Base-by-base conservation (phyloP, 2,329 filamentous ascomycete species). In the Coccinonectria pachysandricola region DNA sequence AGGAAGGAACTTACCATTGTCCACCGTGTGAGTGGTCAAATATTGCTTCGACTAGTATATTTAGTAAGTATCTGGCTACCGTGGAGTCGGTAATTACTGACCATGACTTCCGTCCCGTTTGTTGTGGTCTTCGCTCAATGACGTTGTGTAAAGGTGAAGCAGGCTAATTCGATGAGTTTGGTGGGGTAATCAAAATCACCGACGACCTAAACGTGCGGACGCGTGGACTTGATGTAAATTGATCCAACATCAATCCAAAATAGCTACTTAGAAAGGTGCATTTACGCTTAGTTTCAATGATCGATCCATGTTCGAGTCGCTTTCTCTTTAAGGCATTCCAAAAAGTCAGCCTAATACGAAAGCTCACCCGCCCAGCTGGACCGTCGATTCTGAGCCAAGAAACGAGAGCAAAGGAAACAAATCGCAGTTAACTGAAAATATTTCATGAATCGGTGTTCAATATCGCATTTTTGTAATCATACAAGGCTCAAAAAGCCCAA, bases 21-120 rank as follows among this genome's bases (percentile, higher is more conserved):
- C 82, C 54, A 94, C 74, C 21, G 86, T 88, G 56, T 94, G 84
- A 42, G 81, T 80, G 48, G 88, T 92, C 37, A 98, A 72, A 55
- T 95, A 98, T 78, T 96, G 91, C 64, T 96, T 96, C 30, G 91
- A 98, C 91, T 95, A 34, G 15, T 12, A n/a, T n/a, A n/a, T n/a
- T n/a, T n/a, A n/a, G n/a, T n/a, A n/a, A n/a, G n/a, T n/a, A n/a
- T n/a, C n/a, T n/a, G n/a, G n/a, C n/a, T n/a, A n/a, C n/a, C n/a
- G n/a, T 17, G 19, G 10, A 16, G 21, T 15, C 20, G 9, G 7
- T 6, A 12, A 12, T 20, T 9, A 8, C 42, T 37, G 42, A 49
- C 50, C 50, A 53, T 53, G 10, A 32, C 31, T 35, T 22, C n/a
- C n/a, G n/a, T n/a, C n/a, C n/a, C n/a, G 12, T 20, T 14, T 27